Evolutionary conservation across 2,329 filamentous ascomycete genomes (phyloP).

Genomic region (Elsinoe arachidis): DNA sequence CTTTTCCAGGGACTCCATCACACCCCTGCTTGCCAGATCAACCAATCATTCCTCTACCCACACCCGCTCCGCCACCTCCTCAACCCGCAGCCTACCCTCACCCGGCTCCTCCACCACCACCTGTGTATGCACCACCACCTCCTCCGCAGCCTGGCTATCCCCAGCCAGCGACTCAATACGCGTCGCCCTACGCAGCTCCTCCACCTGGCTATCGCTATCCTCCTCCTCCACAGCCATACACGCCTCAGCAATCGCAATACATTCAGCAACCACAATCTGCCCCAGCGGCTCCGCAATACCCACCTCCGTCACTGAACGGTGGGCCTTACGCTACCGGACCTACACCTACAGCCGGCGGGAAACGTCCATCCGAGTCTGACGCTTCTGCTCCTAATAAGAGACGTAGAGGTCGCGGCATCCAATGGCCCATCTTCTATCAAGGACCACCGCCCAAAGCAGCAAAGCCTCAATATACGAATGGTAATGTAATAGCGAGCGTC

Average conservation of each 20-base stretch:
- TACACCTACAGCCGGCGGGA: neutral
- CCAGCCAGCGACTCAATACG: neutral
- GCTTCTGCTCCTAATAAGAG: neutral
- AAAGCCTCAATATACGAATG: neutral
- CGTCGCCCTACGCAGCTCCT: neutral
- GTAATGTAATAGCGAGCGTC: neutral
- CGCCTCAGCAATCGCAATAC: neutral
- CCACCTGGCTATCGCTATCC: neutral
- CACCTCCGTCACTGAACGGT: neutral
- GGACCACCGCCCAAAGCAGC: neutral
- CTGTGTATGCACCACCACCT: neutral
- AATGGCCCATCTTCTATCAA: conserved; percentile 10
- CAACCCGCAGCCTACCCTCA: neutral
- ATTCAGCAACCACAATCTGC: neutral
- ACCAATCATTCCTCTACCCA: neutral
- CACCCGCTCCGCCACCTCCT: neutral
- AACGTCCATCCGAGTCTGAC: neutral
- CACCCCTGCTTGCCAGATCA: conserved; percentile 6
- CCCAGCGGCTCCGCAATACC: neutral
- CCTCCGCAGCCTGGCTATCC: neutral
- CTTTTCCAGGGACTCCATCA: neutral
- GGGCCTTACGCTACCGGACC: neutral
- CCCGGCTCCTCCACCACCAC: neutral
- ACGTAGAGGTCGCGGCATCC: conserved; percentile 1
- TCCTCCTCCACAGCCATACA: neutral